Evolutionary conservation across 2,329 filamentous ascomycete species (phyloP).

Genomic region (Daldinia sp.): DNA sequence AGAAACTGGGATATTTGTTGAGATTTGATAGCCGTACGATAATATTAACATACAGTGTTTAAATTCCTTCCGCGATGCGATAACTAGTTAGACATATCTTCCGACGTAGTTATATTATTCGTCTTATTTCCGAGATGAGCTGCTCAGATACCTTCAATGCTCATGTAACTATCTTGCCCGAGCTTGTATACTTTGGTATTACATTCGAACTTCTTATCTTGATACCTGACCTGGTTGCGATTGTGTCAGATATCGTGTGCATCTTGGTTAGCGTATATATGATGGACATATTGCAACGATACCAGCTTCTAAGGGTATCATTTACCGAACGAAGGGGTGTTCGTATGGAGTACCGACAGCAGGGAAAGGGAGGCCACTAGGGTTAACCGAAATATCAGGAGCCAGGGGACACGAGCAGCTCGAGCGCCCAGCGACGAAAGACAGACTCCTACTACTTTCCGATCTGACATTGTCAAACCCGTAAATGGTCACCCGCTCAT

Average conservation of each 20-base stretch:
- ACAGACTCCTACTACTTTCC: not conserved
- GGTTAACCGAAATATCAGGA: constrained; percentile 16
- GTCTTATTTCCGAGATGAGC: not conserved
- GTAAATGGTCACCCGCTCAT: not conserved
- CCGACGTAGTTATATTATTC: not conserved
- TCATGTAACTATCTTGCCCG: not conserved
- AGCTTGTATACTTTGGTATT: not conserved
- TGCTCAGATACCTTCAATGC: not conserved
- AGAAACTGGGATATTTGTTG: not conserved
- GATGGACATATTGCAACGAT: not conserved
- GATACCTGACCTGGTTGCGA: not conserved
- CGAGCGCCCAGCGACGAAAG: not conserved
- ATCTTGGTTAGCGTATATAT: constrained; percentile 2
- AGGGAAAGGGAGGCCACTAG: constrained; percentile 1
- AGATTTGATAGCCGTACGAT: not conserved
- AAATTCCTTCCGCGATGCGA: not conserved
- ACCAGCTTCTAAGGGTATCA: not conserved
- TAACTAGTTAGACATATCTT: not conserved
- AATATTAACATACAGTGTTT: not conserved
- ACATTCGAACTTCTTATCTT: not conserved
- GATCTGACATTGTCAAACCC: not conserved
- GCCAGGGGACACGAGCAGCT: not conserved
- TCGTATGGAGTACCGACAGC: constrained; percentile 6
- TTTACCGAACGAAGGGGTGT: constrained; percentile 3
- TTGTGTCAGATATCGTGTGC: constrained; percentile 8